Percentiles rank a stretch among this genome's conserved stretches.
Evolutionary conservation across 352 stramenopile species (phyloP).

Genomic region (Phytopythium aichiense): DNA sequence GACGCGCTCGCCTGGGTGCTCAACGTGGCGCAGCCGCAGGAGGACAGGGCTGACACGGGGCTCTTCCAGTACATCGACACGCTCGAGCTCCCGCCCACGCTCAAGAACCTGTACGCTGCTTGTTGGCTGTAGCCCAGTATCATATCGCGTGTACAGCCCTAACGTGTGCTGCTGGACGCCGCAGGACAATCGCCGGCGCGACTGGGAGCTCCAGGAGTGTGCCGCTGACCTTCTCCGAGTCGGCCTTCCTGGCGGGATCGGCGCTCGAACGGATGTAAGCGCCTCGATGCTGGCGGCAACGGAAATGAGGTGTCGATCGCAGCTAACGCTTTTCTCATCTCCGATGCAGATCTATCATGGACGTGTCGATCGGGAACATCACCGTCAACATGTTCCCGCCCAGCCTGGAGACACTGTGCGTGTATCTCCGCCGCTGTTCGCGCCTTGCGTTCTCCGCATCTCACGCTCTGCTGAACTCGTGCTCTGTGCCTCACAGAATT

Average conservation of each 20-base stretch:
- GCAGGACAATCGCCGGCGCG: constrained; percentile 33
- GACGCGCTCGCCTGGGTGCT: constrained; percentile 43
- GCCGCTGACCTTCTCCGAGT: constrained; percentile 46
- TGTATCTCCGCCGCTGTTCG: neutral
- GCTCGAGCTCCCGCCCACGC: constrained; percentile 38
- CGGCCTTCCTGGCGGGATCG: constrained; percentile 41
- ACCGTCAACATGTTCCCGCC: constrained; percentile 61
- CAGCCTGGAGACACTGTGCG: constrained; percentile 54
- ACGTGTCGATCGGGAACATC: constrained; percentile 59
- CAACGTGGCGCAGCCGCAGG: constrained; percentile 55
- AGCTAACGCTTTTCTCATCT: neutral
- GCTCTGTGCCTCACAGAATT: constrained; percentile 24
- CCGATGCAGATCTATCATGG: constrained; percentile 38
- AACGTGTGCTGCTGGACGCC: neutral
- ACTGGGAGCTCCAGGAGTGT: constrained; percentile 50
- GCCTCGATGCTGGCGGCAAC: neutral
- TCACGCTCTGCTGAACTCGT: neutral
- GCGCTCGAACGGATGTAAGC: constrained; percentile 49
- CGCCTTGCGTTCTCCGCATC: neutral
- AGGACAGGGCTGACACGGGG: constrained; percentile 54
- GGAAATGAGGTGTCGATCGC: neutral
- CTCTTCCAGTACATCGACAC: constrained; percentile 56
- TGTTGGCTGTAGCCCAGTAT: neutral
- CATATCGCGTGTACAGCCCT: constrained; percentile 24
- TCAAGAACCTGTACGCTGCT: constrained; percentile 54